Base-by-base conservation (phyloP, 139 green algal species). In the Chloropicon primus region DNA sequence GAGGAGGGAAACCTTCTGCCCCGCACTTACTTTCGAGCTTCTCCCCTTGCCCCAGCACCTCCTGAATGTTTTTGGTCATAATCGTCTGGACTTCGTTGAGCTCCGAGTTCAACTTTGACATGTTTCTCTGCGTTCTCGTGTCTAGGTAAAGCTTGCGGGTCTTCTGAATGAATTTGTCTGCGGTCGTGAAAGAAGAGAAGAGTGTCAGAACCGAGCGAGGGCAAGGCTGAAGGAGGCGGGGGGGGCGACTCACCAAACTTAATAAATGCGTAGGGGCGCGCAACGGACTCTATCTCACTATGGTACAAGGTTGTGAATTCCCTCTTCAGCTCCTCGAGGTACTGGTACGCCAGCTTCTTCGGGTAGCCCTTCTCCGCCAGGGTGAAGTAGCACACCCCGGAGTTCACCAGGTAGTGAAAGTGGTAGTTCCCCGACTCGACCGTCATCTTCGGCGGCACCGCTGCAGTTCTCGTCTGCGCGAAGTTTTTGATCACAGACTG, bases 161-260 rank as follows among this genome's bases (percentile, higher is more conserved):
- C 80, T 97, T 97, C 81, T 98, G 94, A 74, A 99, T 99, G 81
- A 98, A 99, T 0, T 94, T 99, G 85, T 99, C 94, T 96, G 87
- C 73, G 79, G 23, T 10, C 17, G 71, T 3, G 23, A 28, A 10
- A 21, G 71, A 5, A 26, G 23, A 26, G 71, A 21, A 21, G 24
- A 74, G 24, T 3, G 24, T 10, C 5, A 22, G 53, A 21, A 22
- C 21, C 53, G 3, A 24, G 71, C 21, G 71, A 22, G 5, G 71
- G 71, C n/a, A 28, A n/a, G 54, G 76, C 25, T 27, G 28, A 77
- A 5, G 22, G 25, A 1, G 24, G 10, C 1, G 5, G 41, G 17
- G 5, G 41, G n/a, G n/a, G n/a, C n/a, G 41, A 78, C 89, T 78
- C 81, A 97, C 93, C 94, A 85, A 99, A 99, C 82, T 99, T 99